These are phyloP conservation scores for Clohesyomyces aquaticus DNA, from an alignment of 495 filamentous ascomycete genomes.

Conservation along the genomic window DNA sequence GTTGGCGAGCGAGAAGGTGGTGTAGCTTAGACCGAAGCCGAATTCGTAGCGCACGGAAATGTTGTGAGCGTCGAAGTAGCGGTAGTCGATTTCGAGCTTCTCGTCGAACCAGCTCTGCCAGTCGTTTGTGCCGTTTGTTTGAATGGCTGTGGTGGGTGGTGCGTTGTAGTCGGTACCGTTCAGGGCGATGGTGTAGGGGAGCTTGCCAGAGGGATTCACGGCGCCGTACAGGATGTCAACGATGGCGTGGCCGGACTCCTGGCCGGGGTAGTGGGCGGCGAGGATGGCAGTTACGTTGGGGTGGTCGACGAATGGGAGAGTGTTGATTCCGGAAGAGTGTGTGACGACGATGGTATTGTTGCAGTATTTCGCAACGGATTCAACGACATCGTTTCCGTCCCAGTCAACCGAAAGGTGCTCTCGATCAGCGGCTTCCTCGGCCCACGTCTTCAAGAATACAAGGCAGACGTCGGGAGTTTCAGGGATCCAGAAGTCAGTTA, in stretches of 20 bases:
- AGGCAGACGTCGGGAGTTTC: slow-evolving; percentile 49
- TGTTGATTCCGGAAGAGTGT: slow-evolving; percentile 39
- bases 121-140: slow-evolving; percentile 10
- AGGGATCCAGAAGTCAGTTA: slow-evolving; percentile 43
- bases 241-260: slow-evolving; percentile 36
- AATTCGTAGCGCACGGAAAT: slow-evolving; percentile 54
- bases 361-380: slow-evolving; percentile 38
- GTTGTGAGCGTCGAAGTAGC: slow-evolving; percentile 52
- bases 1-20: slow-evolving; percentile 16
- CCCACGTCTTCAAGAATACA: slow-evolving; percentile 61
- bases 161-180: slow-evolving; percentile 43
- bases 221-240: slow-evolving; percentile 39
- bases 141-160: slow-evolving; percentile 28
- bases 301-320: slow-evolving; percentile 39
- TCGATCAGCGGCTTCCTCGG: slow-evolving; percentile 56
- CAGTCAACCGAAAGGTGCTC: slow-evolving; percentile 55
- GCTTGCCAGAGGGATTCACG: slow-evolving; percentile 28
- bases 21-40: slow-evolving; percentile 47
- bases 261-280: slow-evolving; percentile 43
- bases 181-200: slow-evolving; percentile 40
- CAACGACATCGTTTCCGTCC: slow-evolving; percentile 42
- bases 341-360: slow-evolving; percentile 45
- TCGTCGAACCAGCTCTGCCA: slow-evolving; percentile 48
- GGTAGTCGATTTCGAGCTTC: slow-evolving; percentile 57
- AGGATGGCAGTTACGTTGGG: slow-evolving; percentile 48